A percentile compares a stretch with the other conserved stretches of the same genome.
phyloP scores from a whole-genome alignment of 2,329 filamentous ascomycete species.

The Raffaelea albimanens region DNA sequence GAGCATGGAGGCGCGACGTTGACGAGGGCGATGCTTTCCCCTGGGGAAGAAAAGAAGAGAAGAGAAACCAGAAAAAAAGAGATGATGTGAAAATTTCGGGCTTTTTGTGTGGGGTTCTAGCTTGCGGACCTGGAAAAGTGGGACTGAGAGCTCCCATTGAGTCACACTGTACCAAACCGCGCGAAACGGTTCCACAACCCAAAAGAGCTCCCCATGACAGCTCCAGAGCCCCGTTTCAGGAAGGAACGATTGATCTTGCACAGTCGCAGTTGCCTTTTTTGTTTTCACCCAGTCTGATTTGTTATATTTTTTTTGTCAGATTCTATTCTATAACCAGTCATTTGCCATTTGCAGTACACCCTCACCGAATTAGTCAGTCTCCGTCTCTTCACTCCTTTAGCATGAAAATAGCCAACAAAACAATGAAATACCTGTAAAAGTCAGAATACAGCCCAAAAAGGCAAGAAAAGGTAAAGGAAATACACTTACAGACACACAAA shows the following conservation, averaged over 20 bases:
- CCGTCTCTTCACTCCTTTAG: neutral
- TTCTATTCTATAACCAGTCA: no score
- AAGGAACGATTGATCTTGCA: no score
- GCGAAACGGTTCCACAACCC: no score
- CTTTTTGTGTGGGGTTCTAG: neutral
- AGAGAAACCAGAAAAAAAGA: neutral
- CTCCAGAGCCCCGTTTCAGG: no score
- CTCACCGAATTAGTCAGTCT: no score
- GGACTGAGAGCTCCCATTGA: neutral
- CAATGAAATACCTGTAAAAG: neutral
- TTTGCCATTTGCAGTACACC: no score
- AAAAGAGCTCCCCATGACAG: no score
- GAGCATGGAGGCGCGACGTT: slow-evolving; percentile 17
- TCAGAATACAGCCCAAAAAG: neutral
- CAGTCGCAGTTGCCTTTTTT: no score
- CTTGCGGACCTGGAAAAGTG: slow-evolving; percentile 1
- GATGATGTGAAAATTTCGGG: neutral
- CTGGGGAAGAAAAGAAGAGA: slow-evolving; percentile 1
- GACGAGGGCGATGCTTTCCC: slow-evolving; percentile 14
- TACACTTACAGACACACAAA: slow-evolving; percentile 3
- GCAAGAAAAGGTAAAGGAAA: neutral
- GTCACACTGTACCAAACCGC: neutral
- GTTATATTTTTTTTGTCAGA: no score
- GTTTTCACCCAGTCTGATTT: no score
- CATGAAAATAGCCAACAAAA: neutral